Conservation (phyloP, 345 rosid species). For the Populus davidiana region DNA sequence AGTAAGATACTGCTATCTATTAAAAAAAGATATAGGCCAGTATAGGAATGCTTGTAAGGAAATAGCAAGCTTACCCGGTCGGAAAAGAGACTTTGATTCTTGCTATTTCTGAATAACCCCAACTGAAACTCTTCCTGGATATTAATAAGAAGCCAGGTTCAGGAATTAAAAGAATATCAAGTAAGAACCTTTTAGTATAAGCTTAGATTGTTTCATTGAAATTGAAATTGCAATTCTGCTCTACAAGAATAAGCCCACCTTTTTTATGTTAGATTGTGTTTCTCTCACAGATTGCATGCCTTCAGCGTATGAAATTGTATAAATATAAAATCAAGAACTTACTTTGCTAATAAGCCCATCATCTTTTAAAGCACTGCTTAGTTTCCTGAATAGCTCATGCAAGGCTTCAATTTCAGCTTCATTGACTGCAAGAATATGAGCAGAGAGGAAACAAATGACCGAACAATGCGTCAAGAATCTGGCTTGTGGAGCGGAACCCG, state of each 20-base stretch:
- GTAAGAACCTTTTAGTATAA: too few species aligned
- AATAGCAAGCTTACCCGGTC: conserved; percentile 30
- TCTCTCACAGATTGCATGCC: too few species aligned
- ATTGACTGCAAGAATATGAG: conserved; percentile 41
- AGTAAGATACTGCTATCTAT: too few species aligned
- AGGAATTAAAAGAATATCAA: too few species aligned
- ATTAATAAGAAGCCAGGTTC: background rate
- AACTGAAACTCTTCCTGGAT: conserved; percentile 70
- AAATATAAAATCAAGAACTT: background rate
- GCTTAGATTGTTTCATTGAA: too few species aligned
- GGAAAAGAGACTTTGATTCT: conserved; percentile 43
- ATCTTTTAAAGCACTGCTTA: conserved; percentile 51
- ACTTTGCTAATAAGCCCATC: conserved; percentile 69
- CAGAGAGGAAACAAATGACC: background rate
- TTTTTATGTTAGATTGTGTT: too few species aligned
- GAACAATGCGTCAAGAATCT: background rate
- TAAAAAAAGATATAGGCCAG: too few species aligned
- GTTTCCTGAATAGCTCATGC: conserved; percentile 53
- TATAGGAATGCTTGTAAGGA: too few species aligned
- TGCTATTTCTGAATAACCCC: conserved; percentile 57
- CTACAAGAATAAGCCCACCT: too few species aligned
- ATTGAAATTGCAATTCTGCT: too few species aligned
- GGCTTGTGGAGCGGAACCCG: background rate
- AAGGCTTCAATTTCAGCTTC: conserved; percentile 54
- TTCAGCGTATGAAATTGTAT: background rate